Evolutionary conservation across 2,329 filamentous ascomycete genomes (phyloP), one percentile per base, ranked within the genome.

Genomic region (Penicillium glabrum): DNA sequence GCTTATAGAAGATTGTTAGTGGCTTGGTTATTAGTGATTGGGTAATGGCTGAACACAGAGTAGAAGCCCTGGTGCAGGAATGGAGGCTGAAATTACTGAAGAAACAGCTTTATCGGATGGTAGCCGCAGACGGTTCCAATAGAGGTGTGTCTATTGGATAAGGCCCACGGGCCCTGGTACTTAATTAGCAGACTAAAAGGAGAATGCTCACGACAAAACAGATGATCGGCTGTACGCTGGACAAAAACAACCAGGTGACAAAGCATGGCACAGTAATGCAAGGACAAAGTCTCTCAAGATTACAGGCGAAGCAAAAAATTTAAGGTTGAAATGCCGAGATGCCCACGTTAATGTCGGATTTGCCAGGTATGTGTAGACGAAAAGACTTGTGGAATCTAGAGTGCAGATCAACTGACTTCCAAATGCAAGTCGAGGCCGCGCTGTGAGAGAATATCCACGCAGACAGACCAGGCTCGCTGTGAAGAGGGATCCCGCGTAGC

Each of bases 221-320:
- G 3, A 46, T 21, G 26, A 19, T 46, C 45, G 13, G 16, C 16
- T 19, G n/a, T 31, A 23, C 26, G 13, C n/a, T 46, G 45, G n/a
- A 31, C 8, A 21, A 19, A 21, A 31, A 11, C 14, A 31, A 21
- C 10, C 45, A 9, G 16, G n/a, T 21, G 45, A 46, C 24, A 46
- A 31, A 29, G 27, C 26, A 46, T 27, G 24, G n/a, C 46, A 35
- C 46, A 16, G 19, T 47, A 47, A 46, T 46, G 44, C 44, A 46
- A 27, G 46, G 21, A 21, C 24, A 48, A 37, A 41, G 39, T 23
- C 19, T 41, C n/a, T 41, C 39, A 41, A 39, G 39, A 23, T 41
- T 19, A 6, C 19, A 23, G 19, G n/a, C 19, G 39, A 41, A 41
- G 39, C 19, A 23, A 79, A 5, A 90, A 90, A 73, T 14, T 9